A percentile compares a stretch with the other conserved stretches of the same genome.
phyloP scores from a whole-genome alignment of 2,329 filamentous ascomycete species.

The Aspergillus piperis region DNA sequence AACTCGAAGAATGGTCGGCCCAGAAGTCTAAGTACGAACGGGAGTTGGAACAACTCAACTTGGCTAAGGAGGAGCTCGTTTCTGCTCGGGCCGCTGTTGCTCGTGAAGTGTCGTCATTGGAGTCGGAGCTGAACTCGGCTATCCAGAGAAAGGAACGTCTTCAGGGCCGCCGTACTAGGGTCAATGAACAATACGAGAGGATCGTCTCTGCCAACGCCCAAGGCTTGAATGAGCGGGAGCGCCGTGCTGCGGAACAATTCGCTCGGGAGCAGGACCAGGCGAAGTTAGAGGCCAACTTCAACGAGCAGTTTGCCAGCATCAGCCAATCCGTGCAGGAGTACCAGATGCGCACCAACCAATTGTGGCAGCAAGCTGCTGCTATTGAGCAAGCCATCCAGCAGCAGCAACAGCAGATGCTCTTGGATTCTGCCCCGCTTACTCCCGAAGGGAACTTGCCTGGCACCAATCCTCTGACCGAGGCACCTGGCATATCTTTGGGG shows the following conservation, averaged over 20 bases:
- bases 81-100: slow-evolving; percentile 53
- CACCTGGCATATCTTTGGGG: slow-evolving; percentile 22
- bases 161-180: slow-evolving; percentile 56
- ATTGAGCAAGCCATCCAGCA: slow-evolving; percentile 49
- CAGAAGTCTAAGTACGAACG: slow-evolving; percentile 58
- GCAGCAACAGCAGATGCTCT: slow-evolving; percentile 47
- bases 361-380: slow-evolving; percentile 46
- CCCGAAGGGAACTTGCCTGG: slow-evolving; percentile 62
- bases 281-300: slow-evolving; percentile 45
- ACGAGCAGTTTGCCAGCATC: slow-evolving; percentile 47
- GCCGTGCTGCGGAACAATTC: slow-evolving; percentile 49
- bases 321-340: slow-evolving; percentile 47
- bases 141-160: slow-evolving; percentile 63
- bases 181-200: slow-evolving; percentile 63
- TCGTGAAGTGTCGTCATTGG: slow-evolving; percentile 54
- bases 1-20: slow-evolving; percentile 54
- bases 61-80: slow-evolving; percentile 54
- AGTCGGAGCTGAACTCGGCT: slow-evolving; percentile 54
- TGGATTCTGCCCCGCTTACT: slow-evolving; percentile 52
- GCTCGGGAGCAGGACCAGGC: slow-evolving; percentile 49
- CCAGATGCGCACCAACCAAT: slow-evolving; percentile 44
- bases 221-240: slow-evolving; percentile 57
- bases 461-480: slow-evolving; percentile 46
- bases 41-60: slow-evolving; percentile 54
- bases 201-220: slow-evolving; percentile 61